Evolutionary conservation across 371 early-diverging fungal genomes (phyloP).

Genomic region (Capillidium heterosporum): DNA sequence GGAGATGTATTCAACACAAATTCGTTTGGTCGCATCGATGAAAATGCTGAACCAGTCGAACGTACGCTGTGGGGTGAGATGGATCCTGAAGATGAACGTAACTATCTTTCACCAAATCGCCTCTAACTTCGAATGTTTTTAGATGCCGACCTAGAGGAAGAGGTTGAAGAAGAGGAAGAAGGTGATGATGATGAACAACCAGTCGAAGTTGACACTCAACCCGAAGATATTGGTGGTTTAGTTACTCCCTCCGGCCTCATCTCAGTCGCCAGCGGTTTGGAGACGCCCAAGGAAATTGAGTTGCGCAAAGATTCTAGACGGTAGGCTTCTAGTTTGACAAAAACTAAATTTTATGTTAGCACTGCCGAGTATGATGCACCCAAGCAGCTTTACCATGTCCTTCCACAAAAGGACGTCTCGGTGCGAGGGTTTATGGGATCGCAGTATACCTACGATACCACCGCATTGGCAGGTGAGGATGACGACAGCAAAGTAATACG

Average conservation of each 20-base stretch:
- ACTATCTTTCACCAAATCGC: no score
- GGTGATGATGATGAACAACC: slow-evolving; percentile 44
- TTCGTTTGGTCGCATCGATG: slow-evolving; percentile 10
- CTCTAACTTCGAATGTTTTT: background rate
- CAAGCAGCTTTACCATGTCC: slow-evolving; percentile 68
- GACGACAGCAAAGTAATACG: slow-evolving; percentile 14
- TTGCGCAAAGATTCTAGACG: slow-evolving; percentile 46
- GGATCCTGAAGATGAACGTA: slow-evolving; percentile 16
- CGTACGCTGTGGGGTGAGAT: slow-evolving; percentile 63
- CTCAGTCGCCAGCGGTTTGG: slow-evolving; percentile 63
- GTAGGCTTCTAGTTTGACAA: slow-evolving; percentile 4
- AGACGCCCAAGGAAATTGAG: slow-evolving; percentile 84
- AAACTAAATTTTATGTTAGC: background rate
- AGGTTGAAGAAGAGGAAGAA: slow-evolving; percentile 33
- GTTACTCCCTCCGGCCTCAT: slow-evolving; percentile 79
- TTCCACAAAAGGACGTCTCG: slow-evolving; percentile 59
- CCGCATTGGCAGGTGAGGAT: slow-evolving; percentile 17
- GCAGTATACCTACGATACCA: slow-evolving; percentile 74
- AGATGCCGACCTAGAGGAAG: slow-evolving; percentile 13
- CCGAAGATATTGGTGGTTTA: slow-evolving; percentile 15
- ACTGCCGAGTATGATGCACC: slow-evolving; percentile 29
- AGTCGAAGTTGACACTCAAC: slow-evolving; percentile 33
- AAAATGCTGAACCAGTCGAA: slow-evolving; percentile 45
- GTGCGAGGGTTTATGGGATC: slow-evolving; percentile 86
- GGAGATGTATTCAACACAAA: slow-evolving; percentile 86